Evolutionary conservation across 2,329 filamentous ascomycete species (phyloP), one percentile per base, ranked within the genome.

Genomic region (Epichloe baconii): DNA sequence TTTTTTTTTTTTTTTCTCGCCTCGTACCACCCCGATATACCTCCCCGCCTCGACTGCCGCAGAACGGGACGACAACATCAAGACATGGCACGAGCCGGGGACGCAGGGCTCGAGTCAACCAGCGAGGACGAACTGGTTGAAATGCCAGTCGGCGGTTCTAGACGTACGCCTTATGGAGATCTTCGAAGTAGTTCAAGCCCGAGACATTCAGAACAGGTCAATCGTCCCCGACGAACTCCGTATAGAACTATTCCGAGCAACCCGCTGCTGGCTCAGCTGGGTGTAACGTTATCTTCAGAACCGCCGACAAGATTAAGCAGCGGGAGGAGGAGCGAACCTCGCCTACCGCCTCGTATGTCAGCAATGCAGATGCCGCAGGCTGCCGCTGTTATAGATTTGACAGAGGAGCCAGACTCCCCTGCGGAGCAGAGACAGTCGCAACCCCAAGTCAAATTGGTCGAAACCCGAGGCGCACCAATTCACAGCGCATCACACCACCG

Each of bases 381-480:
- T 4, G 48, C 64, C 5, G 56, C 66, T 17, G 62, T 77, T 14
- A 77, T 78, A 43, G 75, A 78, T 52, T 61, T 78, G 46, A 77
- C 75, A 0, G 67, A 66, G 10, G 74, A 76, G 55, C 72, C 73
- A 0, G 74, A 77, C 58, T 75, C 72, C 17, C 71, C 73, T 5
- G 54, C 59, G 7, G 57, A 68, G 45, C 64, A 66, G 56, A 64
- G 68, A 42, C 52, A 51, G 21, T 56, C 67, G 50, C 68, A 61
- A 23, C 54, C 52, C 50, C 49, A 19, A 41, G n/a, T 21, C 47
- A 35, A 38, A 23, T 50, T 23, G 55, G 56, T 12, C 60, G 65
- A 44, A 71, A 74, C 50, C 68, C 70, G 2, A 64, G 71, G 34
- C 62, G 72, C 17, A 73, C 71, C 17, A 64, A 64, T 52, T 70